Evolutionary conservation across 768 basidiomycete species (phyloP), one percentile per base, ranked within the genome.

Genomic region (Agaricus blazei): DNA sequence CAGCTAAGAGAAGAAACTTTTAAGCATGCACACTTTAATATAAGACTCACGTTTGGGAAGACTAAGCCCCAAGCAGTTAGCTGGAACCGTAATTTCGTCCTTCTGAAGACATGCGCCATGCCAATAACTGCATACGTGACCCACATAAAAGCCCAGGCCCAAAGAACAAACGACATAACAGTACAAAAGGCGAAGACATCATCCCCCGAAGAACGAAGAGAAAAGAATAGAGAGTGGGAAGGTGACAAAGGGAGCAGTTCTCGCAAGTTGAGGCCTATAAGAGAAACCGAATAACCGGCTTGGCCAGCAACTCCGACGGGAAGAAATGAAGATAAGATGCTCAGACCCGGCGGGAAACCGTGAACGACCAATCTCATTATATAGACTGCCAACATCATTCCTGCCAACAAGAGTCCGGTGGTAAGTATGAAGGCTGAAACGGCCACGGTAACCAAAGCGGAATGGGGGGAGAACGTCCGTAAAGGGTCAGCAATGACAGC

Each of bases 241-340:
- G 63, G 31, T 12, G 62, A 46, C 27, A 65, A 58, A 14, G 75
- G 77, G 4, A 78, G 62, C 1, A 75, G 46, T 1, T 49, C 61
- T 37, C 68, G 66, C 64, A 81, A 72, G 48, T 70, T 75, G 14
- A 78, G 72, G 9, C 84, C 84, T n/a, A 83, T 75, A 5, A 84
- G 62, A 15, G 84, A 68, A 37, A 84, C 64, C 1, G 80, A 73
- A 59, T 76, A 83, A 1, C 83, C 84, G 9, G 83, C 78, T 63
- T 90, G 88, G 24, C 83, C 87, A 51, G 79, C 79, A 0, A 89
- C 87, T 3, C 90, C 90, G 2, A 90, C 67, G 0, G 88, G 87
- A n/a, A 91, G 74, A 66, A 90, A 90, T 3, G 80, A 73, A 4
- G 83, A 82, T 54, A 87, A 67, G 48, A 86, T 73, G 12, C 67